Evolutionary conservation across 2,329 filamentous ascomycete species (phyloP).

Genomic region (Colletotrichum liriopes): DNA sequence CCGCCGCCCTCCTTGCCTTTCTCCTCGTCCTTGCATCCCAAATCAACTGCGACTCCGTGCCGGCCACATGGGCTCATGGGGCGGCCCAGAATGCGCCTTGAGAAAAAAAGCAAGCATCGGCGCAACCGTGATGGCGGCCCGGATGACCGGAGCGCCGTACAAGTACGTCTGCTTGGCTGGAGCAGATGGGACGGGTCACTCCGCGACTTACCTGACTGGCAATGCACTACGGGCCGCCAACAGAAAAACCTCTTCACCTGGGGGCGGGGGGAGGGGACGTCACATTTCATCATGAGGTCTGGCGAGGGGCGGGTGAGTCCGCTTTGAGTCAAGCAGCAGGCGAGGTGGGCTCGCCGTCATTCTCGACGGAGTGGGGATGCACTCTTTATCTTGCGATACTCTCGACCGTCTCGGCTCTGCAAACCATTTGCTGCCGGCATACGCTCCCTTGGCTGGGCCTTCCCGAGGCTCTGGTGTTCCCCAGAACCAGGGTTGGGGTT

Average conservation of each 20-base stretch:
- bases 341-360: not conserved
- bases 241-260: not conserved
- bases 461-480: constrained; percentile 8
- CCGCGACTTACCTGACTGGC: not conserved
- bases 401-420: too few relatives aligned
- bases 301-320: not conserved
- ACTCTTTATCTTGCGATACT: not conserved
- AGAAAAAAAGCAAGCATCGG: not conserved
- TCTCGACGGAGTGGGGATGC: not conserved
- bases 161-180: not conserved
- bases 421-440: not conserved
- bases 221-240: not conserved
- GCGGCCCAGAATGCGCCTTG: not conserved
- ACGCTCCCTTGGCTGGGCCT: not conserved
- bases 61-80: not conserved
- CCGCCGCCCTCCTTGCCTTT: not conserved
- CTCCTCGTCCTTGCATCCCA: not conserved
- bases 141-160: not conserved
- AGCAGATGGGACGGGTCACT: not conserved
- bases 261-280: not conserved
- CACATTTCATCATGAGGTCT: not conserved
- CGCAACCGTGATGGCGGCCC: not conserved
- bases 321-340: constrained; percentile 3
- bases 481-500: not conserved
- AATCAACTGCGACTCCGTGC: not conserved